phyloP scores from a whole-genome alignment of 2,329 filamentous ascomycete genomes.

The Botryotinia calthae region DNA sequence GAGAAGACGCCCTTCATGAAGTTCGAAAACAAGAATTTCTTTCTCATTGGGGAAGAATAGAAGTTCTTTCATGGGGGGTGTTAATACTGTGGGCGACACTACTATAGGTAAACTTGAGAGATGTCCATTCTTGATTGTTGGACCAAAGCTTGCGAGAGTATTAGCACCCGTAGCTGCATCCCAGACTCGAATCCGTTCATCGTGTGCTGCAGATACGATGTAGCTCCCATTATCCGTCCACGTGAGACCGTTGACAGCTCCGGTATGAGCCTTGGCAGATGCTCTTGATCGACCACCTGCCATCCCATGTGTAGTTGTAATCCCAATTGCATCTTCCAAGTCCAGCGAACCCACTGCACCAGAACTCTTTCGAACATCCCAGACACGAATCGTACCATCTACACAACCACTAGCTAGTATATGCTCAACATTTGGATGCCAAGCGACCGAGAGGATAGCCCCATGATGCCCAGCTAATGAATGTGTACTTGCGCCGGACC shows the following conservation, averaged over 20 bases:
- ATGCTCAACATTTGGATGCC: conserved; percentile 80
- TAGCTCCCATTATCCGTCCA: conserved; percentile 80
- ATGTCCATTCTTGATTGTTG: conserved; percentile 71
- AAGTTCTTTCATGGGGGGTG: conserved; percentile 57
- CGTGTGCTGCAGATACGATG: conserved; percentile 78
- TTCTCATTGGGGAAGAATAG: conserved; percentile 80
- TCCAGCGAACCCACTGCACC: conserved; percentile 76
- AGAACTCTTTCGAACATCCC: conserved; percentile 80
- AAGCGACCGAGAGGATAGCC: conserved; percentile 66
- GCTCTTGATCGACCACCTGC: conserved; percentile 44
- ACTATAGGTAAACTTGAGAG: conserved; percentile 61
- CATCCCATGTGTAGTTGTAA: conserved; percentile 47
- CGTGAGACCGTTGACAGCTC: conserved; percentile 77
- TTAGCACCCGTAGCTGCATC: conserved; percentile 77
- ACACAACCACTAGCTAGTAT: conserved; percentile 80
- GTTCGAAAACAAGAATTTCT: conserved; percentile 75
- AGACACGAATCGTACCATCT: conserved; percentile 79
- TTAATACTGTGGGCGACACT: conserved; percentile 59
- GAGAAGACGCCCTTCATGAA: conserved; percentile 73
- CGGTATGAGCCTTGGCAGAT: conserved; percentile 68
- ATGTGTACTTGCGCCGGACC: conserved; percentile 74
- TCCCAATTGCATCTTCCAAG: conserved; percentile 75
- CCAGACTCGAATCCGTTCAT: conserved; percentile 85
- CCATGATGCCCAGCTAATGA: conserved; percentile 67
- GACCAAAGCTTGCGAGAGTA: conserved; percentile 84